Conservation (phyloP, 2,329 filamentous ascomycete genomes). For the Mycosphaerella sp. region DNA sequence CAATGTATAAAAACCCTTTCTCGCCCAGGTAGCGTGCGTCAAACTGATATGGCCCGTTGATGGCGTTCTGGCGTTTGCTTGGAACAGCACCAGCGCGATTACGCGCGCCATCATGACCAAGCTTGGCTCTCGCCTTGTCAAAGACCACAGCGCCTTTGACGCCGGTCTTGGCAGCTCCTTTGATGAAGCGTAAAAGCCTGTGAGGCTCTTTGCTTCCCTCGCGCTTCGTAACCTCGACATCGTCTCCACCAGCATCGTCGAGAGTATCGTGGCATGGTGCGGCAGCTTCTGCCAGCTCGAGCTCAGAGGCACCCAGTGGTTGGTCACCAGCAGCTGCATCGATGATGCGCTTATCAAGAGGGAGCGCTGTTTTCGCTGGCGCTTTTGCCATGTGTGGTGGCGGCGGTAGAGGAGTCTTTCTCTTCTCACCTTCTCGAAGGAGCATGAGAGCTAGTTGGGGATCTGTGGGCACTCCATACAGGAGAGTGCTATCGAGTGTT, state of each 20-base stretch:
- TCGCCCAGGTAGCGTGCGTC: background rate
- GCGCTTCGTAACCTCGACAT: constrained; percentile 3
- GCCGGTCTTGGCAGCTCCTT: constrained; percentile 1
- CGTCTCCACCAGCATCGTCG: constrained; percentile 11
- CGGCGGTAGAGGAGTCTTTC: constrained; percentile 2
- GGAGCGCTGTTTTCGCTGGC: background rate
- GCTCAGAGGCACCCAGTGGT: constrained; percentile 2
- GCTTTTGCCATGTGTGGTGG: background rate
- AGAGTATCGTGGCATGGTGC: constrained; percentile 1
- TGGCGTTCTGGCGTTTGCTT: background rate
- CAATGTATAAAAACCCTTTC: background rate
- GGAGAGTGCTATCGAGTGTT: background rate
- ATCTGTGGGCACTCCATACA: constrained; percentile 1
- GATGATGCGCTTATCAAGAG: background rate
- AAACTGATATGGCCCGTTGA: constrained; percentile 1
- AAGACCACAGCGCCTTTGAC: background rate
- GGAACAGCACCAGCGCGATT: background rate
- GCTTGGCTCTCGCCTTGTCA: constrained; percentile 1
- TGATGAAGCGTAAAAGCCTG: constrained; percentile 2
- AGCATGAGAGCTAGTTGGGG: constrained; percentile 6
- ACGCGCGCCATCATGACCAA: constrained; percentile 2
- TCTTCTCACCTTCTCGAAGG: constrained; percentile 5
- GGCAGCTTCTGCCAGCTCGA: background rate
- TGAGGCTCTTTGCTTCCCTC: constrained; percentile 9
- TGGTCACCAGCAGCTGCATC: background rate